A percentile compares a stretch with the other conserved stretches of the same genome.
These are phyloP conservation scores for Rhododendron vialii DNA, from an alignment of 148 eudicot genomes.

Conservation along the genomic window DNA sequence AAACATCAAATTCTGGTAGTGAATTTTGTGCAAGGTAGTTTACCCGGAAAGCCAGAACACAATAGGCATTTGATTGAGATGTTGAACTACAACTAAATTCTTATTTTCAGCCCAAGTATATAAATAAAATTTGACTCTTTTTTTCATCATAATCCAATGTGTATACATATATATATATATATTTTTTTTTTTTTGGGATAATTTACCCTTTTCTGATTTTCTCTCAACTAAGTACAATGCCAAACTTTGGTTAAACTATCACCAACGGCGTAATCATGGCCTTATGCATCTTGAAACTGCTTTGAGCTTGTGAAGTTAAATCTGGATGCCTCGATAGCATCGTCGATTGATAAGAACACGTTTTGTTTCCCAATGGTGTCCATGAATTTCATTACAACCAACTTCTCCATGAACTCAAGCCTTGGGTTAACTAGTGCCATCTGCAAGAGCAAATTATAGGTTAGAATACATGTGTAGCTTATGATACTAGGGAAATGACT, in stretches of 20 bases:
- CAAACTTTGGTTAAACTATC: not conserved
- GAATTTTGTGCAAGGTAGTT: too few species aligned
- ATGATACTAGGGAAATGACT: too few species aligned
- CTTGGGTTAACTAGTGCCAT: conserved; percentile 61
- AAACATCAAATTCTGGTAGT: too few species aligned
- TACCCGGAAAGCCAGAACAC: too few species aligned
- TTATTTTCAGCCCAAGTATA: too few species aligned
- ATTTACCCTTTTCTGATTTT: not conserved
- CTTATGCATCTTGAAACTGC: not conserved
- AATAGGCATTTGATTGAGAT: too few species aligned
- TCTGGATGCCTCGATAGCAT: conserved; percentile 55
- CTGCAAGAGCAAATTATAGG: not conserved
- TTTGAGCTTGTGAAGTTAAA: conserved; percentile 40
- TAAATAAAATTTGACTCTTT: too few species aligned
- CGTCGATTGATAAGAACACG: conserved; percentile 53
- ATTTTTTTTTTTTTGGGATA: too few species aligned
- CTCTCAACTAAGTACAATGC: too few species aligned
- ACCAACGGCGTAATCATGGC: not conserved
- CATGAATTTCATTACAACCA: conserved; percentile 46
- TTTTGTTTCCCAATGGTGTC: conserved; percentile 57
- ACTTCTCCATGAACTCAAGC: conserved; percentile 69
- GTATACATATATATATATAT: too few species aligned
- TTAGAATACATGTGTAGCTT: not conserved
- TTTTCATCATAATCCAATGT: too few species aligned
- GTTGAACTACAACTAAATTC: too few species aligned